Conservation (phyloP, 2,329 filamentous ascomycete species). For the Aspergillus sp. region DNA sequence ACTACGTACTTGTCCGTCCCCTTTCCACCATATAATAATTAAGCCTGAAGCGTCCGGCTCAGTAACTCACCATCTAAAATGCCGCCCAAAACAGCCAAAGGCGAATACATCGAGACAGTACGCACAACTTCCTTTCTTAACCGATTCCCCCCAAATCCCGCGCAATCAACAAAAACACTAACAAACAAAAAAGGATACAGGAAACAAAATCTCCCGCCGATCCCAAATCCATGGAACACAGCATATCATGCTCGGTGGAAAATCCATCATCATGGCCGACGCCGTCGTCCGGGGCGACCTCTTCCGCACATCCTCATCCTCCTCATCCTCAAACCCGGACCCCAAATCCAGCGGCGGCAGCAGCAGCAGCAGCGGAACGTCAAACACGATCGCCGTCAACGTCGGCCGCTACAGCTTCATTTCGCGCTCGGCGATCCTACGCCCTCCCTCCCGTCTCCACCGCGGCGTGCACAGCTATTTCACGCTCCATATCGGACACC, state of each 20-base stretch:
- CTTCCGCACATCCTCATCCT: conserved; percentile 49
- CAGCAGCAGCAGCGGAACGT: no score
- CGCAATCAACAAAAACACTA: conserved; percentile 5
- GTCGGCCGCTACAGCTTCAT: conserved; percentile 93
- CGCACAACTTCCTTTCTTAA: conserved; percentile 22
- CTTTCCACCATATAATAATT: neutral
- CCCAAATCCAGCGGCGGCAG: conserved; percentile 14
- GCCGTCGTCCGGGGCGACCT: conserved; percentile 93
- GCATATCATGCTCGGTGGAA: conserved; percentile 96
- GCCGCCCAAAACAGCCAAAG: conserved; percentile 76
- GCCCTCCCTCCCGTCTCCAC: conserved; percentile 79
- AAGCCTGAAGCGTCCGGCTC: neutral
- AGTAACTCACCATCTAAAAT: conserved; percentile 44
- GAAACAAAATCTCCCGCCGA: conserved; percentile 95
- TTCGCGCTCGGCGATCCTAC: conserved; percentile 72
- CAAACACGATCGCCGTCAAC: conserved; percentile 60
- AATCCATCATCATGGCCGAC: conserved; percentile 92
- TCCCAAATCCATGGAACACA: conserved; percentile 91
- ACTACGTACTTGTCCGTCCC: neutral
- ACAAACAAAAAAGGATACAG: conserved; percentile 69
- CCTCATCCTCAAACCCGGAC: conserved; percentile 30
- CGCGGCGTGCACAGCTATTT: conserved; percentile 67
- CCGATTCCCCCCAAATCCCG: neutral
- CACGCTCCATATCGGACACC: conserved; percentile 88
- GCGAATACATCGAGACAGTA: conserved; percentile 97